These are phyloP conservation scores for Populus pruinosa DNA, from an alignment of 345 rosid genomes.

Conservation along the genomic window DNA sequence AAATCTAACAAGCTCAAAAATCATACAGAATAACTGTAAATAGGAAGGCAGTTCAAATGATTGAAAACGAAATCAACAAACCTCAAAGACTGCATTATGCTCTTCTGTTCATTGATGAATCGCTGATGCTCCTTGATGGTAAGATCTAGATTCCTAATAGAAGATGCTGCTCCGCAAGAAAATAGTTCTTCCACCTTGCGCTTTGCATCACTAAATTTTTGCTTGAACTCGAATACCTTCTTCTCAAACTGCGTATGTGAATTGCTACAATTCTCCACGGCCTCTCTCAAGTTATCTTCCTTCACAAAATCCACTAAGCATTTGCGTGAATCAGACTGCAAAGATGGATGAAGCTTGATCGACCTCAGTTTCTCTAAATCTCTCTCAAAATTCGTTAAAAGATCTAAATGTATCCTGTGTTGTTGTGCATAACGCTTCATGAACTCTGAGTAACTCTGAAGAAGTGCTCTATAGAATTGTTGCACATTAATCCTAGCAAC, in stretches of 20 bases:
- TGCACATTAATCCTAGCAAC: conserved; percentile 78
- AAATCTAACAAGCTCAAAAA: neutral
- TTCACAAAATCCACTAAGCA: conserved; percentile 77
- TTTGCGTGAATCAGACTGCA: conserved; percentile 53
- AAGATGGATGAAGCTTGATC: conserved; percentile 62
- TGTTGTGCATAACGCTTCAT: conserved; percentile 83
- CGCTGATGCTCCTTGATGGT: conserved; percentile 62
- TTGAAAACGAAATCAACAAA: conserved; percentile 29
- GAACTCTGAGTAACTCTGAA: conserved; percentile 72
- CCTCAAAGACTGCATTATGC: conserved; percentile 97
- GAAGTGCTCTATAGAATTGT: conserved; percentile 71
- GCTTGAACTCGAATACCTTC: conserved; percentile 78
- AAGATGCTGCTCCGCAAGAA: conserved; percentile 43
- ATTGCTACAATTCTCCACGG: conserved; percentile 57
- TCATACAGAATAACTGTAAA: neutral
- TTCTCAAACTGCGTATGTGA: conserved; percentile 89
- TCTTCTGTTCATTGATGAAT: conserved; percentile 69
- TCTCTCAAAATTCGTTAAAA: conserved; percentile 60
- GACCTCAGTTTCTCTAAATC: conserved; percentile 81
- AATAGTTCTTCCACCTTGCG: conserved; percentile 71
- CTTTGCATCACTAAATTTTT: conserved; percentile 70
- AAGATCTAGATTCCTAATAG: conserved; percentile 56
- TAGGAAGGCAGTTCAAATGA: neutral
- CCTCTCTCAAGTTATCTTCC: conserved; percentile 79
- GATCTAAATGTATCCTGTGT: conserved; percentile 66